Conservation (phyloP, 441 rosid species). For the Metrosideros polymorpha region DNA sequence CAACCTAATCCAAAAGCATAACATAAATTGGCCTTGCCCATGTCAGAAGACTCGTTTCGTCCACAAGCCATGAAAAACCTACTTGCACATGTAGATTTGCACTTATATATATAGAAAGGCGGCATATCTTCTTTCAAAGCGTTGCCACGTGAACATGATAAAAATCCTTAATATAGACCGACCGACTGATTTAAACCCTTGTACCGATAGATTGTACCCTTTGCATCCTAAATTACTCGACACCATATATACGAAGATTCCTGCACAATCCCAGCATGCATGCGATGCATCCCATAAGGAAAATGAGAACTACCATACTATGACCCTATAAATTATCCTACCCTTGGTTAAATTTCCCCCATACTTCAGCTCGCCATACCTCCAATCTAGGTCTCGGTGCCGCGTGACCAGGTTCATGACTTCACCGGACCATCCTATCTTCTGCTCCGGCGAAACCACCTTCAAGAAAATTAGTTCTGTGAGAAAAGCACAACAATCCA, state of each 20-base stretch:
- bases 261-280: neutral
- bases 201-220: neutral
- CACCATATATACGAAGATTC: neutral
- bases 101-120: neutral
- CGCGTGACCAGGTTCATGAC: neutral
- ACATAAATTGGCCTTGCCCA: neutral
- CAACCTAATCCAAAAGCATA: neutral
- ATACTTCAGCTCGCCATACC: constrained; percentile 12
- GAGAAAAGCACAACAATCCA: neutral
- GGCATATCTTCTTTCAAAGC: neutral
- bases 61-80: neutral
- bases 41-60: neutral
- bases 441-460: neutral
- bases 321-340: constrained; percentile 1
- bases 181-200: neutral
- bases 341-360: neutral
- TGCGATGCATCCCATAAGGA: neutral
- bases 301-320: neutral
- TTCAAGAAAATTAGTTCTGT: neutral
- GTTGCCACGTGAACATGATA: neutral
- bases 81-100: neutral
- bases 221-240: neutral
- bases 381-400: constrained; percentile 10
- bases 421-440: neutral
- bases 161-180: neutral